phyloP scores from a whole-genome alignment of 768 basidiomycete species.

The Astraeus odoratus region DNA sequence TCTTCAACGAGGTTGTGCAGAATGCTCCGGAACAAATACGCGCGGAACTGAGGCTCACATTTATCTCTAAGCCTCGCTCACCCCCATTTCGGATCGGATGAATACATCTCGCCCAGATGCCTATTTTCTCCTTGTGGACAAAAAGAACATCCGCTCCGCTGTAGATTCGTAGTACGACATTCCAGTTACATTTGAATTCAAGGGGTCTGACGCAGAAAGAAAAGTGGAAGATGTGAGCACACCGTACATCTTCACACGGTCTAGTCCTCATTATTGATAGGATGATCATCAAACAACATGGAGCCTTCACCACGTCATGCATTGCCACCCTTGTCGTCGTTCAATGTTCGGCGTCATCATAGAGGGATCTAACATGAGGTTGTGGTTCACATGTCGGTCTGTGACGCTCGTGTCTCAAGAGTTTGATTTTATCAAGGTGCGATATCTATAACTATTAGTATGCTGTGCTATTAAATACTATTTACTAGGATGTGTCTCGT shows the following conservation, averaged over 20 bases:
- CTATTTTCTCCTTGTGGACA: background rate
- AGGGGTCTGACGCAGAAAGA: background rate
- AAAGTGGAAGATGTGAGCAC: background rate
- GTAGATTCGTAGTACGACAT: conserved; percentile 34
- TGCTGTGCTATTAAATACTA: background rate
- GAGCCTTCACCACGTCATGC: conserved; percentile 19
- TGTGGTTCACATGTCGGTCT: conserved; percentile 23
- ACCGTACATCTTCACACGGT: background rate
- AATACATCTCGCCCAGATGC: background rate
- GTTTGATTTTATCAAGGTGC: conserved; percentile 12
- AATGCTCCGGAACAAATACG: background rate
- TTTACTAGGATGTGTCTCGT: background rate
- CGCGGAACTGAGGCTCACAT: background rate
- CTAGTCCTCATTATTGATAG: background rate
- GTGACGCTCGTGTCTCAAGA: conserved; percentile 10
- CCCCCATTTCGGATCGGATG: background rate
- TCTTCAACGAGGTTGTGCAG: background rate
- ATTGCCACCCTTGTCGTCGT: conserved; percentile 19
- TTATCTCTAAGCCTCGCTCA: background rate
- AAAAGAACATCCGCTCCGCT: background rate
- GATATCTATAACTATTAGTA: background rate
- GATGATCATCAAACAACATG: conserved; percentile 11
- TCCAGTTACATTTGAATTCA: conserved; percentile 1
- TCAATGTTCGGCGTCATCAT: conserved; percentile 21
- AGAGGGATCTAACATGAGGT: conserved; percentile 15